Base-by-base conservation (phyloP, 73 alveolate species). In the Diophrys sp. region DNA sequence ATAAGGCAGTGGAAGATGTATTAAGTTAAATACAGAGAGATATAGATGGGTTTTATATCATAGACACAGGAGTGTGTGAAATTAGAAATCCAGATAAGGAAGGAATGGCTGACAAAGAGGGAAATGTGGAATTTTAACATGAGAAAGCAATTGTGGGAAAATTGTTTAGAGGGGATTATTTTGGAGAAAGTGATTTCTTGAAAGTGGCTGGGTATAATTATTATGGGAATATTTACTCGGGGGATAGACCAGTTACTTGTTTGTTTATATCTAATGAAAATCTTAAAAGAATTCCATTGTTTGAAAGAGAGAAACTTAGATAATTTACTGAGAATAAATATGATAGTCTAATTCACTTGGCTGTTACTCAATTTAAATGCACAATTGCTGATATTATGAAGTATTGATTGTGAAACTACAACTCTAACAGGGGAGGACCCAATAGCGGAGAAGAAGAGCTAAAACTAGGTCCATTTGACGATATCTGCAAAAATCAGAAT, bases 281-380 rank as follows among this genome's bases (percentile, higher is more conserved):
- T 62, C 72, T 62, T 11, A 62, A 62, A 62, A 62, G 72, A 62
- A 62, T 62, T 25, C 72, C 72, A 62, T 14, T 5, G 14, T 62
- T 14, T 62, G 72, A 62, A 25, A 25, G 26, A 62, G 30, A 62
- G 2, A 14, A 62, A 62, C n/a, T 14, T 11, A 62, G 33, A 23
- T 2, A 62, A 11, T 62, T 62, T 14, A 62, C 31, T 23, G 14
- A 62, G 29, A n/a, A 29, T 11, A 62, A 44, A 44, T 44, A 44
- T 44, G 62, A 44, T 11, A 44, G 62, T 44, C 62, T 44, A 11
- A 44, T 44, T 44, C 62, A 44, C 18, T 44, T 44, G 62, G 62
- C 62, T 11, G 18, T 44, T 5, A 44, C 62, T 44, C 5, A 44
- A 18, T 44, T 44, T 44, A 18, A 18, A 44, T 44, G 62, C 18